Percentiles rank a stretch among this genome's conserved stretches.
Conservation (phyloP, 2,329 filamentous ascomycete genomes). For the Hortaea sp. region DNA sequence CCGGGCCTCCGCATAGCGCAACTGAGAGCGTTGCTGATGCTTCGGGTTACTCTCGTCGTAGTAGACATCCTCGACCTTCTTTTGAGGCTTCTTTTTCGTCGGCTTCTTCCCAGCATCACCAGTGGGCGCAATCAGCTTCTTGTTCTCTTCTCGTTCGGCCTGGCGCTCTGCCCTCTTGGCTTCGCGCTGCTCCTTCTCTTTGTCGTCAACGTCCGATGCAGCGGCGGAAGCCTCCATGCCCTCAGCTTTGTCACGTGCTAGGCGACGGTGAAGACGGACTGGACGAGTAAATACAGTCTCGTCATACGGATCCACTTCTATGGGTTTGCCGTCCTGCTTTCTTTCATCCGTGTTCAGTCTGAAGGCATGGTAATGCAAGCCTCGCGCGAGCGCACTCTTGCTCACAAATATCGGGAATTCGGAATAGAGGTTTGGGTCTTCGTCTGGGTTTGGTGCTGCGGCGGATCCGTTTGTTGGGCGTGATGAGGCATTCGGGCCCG, state of each 20-base stretch:
- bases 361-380: slow-evolving; percentile 78
- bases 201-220: slow-evolving; percentile 47
- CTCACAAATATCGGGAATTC: slow-evolving; percentile 71
- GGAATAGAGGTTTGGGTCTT: slow-evolving; percentile 18
- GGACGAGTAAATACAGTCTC: slow-evolving; percentile 78
- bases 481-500: slow-evolving; percentile 2
- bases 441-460: slow-evolving; percentile 7
- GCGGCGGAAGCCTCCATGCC: slow-evolving; percentile 20
- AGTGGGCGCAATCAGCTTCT: slow-evolving; percentile 86
- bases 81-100: slow-evolving; percentile 53
- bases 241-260: slow-evolving; percentile 56
- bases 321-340: slow-evolving; percentile 12
- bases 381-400: slow-evolving; percentile 68
- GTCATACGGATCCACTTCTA: slow-evolving; percentile 55
- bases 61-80: slow-evolving; percentile 80
- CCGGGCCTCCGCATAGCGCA: slow-evolving; percentile 84
- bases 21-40: slow-evolving; percentile 54
- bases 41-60: slow-evolving; percentile 66
- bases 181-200: slow-evolving; percentile 50
- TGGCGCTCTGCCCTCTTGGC: slow-evolving; percentile 64
- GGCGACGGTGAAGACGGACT: slow-evolving; percentile 78
- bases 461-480: background rate
- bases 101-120: slow-evolving; percentile 51
- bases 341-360: slow-evolving; percentile 52
- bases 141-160: slow-evolving; percentile 73